phyloP scores from a whole-genome alignment of 1,284 basidiomycete species.

The Phlebopus sp. region DNA sequence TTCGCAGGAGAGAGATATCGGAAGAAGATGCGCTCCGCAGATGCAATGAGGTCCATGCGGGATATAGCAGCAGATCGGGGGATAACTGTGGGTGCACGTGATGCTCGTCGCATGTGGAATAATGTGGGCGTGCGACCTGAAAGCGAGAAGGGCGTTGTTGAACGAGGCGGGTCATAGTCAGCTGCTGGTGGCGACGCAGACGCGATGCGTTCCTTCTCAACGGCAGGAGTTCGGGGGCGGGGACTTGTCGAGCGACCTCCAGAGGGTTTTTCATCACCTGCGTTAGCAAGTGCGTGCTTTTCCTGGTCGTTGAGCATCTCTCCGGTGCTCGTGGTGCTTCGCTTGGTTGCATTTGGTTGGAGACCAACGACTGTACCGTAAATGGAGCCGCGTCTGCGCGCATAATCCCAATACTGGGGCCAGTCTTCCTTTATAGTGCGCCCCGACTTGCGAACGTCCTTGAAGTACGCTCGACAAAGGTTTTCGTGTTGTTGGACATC shows the following conservation, averaged over 20 bases:
- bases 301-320: slow-evolving; percentile 67
- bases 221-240: slow-evolving; percentile 36
- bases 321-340: slow-evolving; percentile 71
- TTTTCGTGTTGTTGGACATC: slow-evolving; percentile 99
- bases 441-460: slow-evolving; percentile 93
- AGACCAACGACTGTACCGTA: slow-evolving; percentile 89
- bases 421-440: slow-evolving; percentile 91
- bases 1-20: slow-evolving; percentile 83
- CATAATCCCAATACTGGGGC: slow-evolving; percentile 95
- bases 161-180: slow-evolving; percentile 51
- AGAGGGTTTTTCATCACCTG: slow-evolving; percentile 46
- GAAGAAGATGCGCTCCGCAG: slow-evolving; percentile 93
- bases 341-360: slow-evolving; percentile 56
- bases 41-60: slow-evolving; percentile 84
- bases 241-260: slow-evolving; percentile 53
- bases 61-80: slow-evolving; percentile 89
- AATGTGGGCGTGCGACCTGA: slow-evolving; percentile 69
- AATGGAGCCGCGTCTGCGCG: slow-evolving; percentile 81
- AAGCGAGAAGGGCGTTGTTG: slow-evolving; percentile 76
- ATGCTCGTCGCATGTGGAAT: slow-evolving; percentile 69
- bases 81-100: slow-evolving; percentile 83
- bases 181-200: slow-evolving; percentile 48
- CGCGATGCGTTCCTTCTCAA: slow-evolving; percentile 48
- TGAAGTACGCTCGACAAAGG: slow-evolving; percentile 97
- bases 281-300: slow-evolving; percentile 51